A percentile compares a stretch with the other conserved stretches of the same genome.
phyloP scores from a whole-genome alignment of 331 rosid genomes.

The Pyrus hybrid region DNA sequence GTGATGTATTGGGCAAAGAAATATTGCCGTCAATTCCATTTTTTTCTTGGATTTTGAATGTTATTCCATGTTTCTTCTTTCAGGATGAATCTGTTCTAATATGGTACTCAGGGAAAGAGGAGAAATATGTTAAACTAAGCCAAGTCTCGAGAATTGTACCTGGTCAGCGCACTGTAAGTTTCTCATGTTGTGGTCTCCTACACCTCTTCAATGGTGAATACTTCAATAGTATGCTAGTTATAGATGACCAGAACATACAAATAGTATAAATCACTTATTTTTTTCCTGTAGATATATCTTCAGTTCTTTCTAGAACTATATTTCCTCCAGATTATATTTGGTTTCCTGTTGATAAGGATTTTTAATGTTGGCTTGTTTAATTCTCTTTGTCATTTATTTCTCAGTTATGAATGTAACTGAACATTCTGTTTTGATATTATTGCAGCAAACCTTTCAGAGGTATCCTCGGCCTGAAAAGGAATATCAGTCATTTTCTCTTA shows the following conservation, averaged over 20 bases:
- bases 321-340: not conserved
- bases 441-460: constrained; percentile 41
- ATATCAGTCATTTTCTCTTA: constrained; percentile 39
- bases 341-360: not conserved
- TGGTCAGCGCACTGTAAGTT: constrained; percentile 48
- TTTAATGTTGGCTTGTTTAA: not conserved
- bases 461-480: constrained; percentile 42
- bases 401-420: not conserved
- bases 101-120: constrained; percentile 39
- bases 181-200: not conserved
- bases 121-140: constrained; percentile 27
- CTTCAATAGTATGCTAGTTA: not conserved
- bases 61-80: constrained; percentile 30
- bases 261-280: not conserved
- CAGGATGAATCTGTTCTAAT: constrained; percentile 39
- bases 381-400: not conserved
- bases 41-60: constrained; percentile 4
- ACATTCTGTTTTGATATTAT: not conserved
- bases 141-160: constrained; percentile 30
- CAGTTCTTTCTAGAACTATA: not conserved
- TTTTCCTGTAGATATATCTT: not conserved
- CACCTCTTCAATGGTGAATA: not conserved
- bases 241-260: not conserved
- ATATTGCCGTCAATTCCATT: not conserved
- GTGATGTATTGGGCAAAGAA: not conserved